Evolutionary conservation across 2,329 filamentous ascomycete genomes (phyloP), one percentile per base, ranked within the genome.

Genomic region (Calcarisporium arbuscula): DNA sequence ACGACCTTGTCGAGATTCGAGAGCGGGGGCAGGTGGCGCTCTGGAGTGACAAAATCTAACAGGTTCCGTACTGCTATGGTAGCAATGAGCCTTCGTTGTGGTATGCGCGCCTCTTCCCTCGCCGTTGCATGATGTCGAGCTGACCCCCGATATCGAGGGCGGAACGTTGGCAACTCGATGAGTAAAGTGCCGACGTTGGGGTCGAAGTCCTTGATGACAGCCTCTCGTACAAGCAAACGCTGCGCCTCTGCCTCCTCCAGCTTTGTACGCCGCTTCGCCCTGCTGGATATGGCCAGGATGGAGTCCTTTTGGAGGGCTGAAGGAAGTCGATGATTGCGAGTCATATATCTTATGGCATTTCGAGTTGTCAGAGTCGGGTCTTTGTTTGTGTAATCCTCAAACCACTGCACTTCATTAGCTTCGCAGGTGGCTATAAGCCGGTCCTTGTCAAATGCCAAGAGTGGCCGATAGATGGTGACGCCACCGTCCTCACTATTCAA

Each of bases 301-400:
- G 76, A 67, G 0, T 71, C 62, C 35, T 79, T 77, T 41, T 75
- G 75, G 3, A 96, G 61, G 0, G 88, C 86, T 8, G 55, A 56
- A 1, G 92, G 90, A 5, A 96, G 62, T 4, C 56, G 51, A 38
- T 80, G 60, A 5, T 70, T 59, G 18, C 66, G 61, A 15, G 75
- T 68, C 28, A 94, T 56, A 53, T 82, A 64, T 20, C 90, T 77
- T 23, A 95, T 67, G 0, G 90, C 80, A 50, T 98, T 98, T 23
- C 92, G 76, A 28, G 71, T 61, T 0, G 92, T 95, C 39, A 94
- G 61, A 0, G 80, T 87, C 8, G 68, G 71, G 49, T 95, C 83
- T 12, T 67, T 58, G 51, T 98, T 98, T 2, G 89, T 95, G 27
- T 68, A 63, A 54, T 98, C 92, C 53, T 92, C 85, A 43, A 87